Evolutionary conservation across 805 yeast species (phyloP).

Genomic region (Kluyveromyces dobzhanskii): DNA sequence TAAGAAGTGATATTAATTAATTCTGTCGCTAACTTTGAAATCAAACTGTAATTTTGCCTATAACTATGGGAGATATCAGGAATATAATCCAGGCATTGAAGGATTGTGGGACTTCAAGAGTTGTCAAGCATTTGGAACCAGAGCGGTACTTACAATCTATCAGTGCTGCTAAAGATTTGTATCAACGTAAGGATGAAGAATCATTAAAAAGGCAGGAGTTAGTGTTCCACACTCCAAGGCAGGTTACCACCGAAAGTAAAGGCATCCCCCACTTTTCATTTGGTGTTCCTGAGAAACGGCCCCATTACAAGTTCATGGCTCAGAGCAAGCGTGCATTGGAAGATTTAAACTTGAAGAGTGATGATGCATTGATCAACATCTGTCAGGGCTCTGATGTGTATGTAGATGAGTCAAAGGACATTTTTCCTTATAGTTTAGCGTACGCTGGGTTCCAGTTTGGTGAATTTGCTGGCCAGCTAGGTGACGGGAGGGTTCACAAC

Average conservation of each 20-base stretch:
- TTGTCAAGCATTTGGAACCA: slow-evolving; percentile 17
- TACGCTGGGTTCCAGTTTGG: slow-evolving; percentile 98
- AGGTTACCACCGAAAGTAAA: slow-evolving; percentile 29
- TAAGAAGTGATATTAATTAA: no score
- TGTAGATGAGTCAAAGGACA: slow-evolving; percentile 31
- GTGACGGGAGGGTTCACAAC: slow-evolving; percentile 88
- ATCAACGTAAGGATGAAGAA: slow-evolving; percentile 18
- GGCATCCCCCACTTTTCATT: slow-evolving; percentile 59
- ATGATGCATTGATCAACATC: slow-evolving; percentile 41
- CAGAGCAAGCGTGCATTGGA: slow-evolving; percentile 52
- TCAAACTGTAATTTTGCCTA: no score
- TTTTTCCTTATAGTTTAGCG: slow-evolving; percentile 80
- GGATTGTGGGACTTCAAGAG: slow-evolving; percentile 17
- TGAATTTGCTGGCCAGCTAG: slow-evolving; percentile 91
- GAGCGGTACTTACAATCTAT: slow-evolving; percentile 1
- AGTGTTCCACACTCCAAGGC: slow-evolving; percentile 44
- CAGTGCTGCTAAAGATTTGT: slow-evolving; percentile 20
- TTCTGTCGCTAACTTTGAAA: no score
- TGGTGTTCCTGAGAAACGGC: slow-evolving; percentile 57
- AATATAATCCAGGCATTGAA: slow-evolving; percentile 17
- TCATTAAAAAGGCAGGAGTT: slow-evolving; percentile 7
- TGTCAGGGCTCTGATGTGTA: slow-evolving; percentile 52
- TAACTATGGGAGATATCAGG: slow-evolving; percentile 17
- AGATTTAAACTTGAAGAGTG: slow-evolving; percentile 49
- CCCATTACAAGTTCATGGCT: slow-evolving; percentile 44